Evolutionary conservation across 257 asterid species (phyloP).

Genomic region (Nicotiana tomentosiformis): DNA sequence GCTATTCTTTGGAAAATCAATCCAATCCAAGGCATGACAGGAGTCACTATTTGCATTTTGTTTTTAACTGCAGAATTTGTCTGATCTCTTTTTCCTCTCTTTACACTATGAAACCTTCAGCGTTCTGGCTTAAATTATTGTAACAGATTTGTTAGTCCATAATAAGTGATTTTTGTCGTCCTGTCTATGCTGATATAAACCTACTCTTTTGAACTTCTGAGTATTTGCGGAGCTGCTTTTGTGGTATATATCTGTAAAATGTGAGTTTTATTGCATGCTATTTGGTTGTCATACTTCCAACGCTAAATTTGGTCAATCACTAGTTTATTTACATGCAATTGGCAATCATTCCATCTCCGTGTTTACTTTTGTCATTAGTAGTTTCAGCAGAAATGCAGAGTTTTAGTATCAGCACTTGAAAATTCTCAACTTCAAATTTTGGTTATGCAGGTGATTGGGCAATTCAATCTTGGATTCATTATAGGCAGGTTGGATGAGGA

Average conservation of each 20-base stretch:
- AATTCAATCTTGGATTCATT: constrained; percentile 95
- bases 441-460: constrained; percentile 78
- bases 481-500: constrained; percentile 78
- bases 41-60: not conserved
- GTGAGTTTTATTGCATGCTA: not conserved
- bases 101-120: not conserved
- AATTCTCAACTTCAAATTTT: not conserved
- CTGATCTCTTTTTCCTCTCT: not conserved
- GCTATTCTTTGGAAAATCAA: not conserved
- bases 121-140: not conserved
- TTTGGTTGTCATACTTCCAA: not conserved
- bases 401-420: not conserved
- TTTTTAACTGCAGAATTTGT: not conserved
- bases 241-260: not conserved
- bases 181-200: not conserved
- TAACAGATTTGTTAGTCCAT: not conserved
- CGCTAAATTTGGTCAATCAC: not conserved
- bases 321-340: not conserved
- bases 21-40: not conserved
- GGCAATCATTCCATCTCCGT: not conserved
- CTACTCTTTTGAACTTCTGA: not conserved
- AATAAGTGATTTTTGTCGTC: not conserved
- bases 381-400: not conserved
- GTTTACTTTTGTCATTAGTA: not conserved
- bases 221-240: not conserved